A percentile compares a stretch with the other conserved stretches of the same genome.
These are phyloP conservation scores for Neolentinus lepideus DNA, from an alignment of 1,284 basidiomycete genomes.

Conservation along the genomic window DNA sequence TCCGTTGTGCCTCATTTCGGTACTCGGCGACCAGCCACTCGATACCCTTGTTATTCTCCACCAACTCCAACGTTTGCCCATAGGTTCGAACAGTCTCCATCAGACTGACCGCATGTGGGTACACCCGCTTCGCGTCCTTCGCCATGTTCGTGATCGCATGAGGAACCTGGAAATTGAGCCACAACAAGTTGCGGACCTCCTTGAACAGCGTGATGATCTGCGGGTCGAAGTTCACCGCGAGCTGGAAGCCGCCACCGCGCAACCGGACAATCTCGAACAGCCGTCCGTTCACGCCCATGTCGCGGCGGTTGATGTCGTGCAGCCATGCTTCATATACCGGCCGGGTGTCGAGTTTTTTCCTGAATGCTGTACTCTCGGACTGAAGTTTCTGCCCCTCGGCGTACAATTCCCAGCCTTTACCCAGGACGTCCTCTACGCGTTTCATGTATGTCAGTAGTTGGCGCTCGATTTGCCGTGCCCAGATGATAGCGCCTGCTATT, in stretches of 20 bases:
- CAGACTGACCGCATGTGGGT: constrained; percentile 95
- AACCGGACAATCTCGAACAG: constrained; percentile 91
- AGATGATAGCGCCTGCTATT: constrained; percentile 96
- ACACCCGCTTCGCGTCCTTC: constrained; percentile 96
- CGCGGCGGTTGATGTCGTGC: constrained; percentile 87
- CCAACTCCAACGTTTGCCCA: constrained; percentile 87
- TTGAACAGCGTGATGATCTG: constrained; percentile 99
- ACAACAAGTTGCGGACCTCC: constrained; percentile 92
- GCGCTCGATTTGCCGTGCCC: constrained; percentile 97
- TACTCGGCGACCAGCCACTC: constrained; percentile 92
- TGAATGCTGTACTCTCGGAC: constrained; percentile 86
- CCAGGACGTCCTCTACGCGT: constrained; percentile 98
- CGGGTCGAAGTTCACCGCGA: constrained; percentile 95
- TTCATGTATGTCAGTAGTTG: constrained; percentile 98
- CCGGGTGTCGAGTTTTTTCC: constrained; percentile 91
- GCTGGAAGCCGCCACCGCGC: constrained; percentile 78
- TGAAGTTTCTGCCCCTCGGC: constrained; percentile 98
- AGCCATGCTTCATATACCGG: constrained; percentile 97
- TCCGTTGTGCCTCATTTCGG: constrained; percentile 83
- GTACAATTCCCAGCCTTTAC: constrained; percentile 97
- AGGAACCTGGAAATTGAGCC: constrained; percentile 94
- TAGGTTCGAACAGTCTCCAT: constrained; percentile 99
- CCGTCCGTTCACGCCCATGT: constrained; percentile 90
- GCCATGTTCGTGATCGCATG: constrained; percentile 94
- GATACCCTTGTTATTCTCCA: constrained; percentile 85